Percentiles rank a stretch among this genome's conserved stretches.
These are phyloP conservation scores for Sicyos edulis DNA, from an alignment of 306 rosid species.

Conservation along the genomic window DNA sequence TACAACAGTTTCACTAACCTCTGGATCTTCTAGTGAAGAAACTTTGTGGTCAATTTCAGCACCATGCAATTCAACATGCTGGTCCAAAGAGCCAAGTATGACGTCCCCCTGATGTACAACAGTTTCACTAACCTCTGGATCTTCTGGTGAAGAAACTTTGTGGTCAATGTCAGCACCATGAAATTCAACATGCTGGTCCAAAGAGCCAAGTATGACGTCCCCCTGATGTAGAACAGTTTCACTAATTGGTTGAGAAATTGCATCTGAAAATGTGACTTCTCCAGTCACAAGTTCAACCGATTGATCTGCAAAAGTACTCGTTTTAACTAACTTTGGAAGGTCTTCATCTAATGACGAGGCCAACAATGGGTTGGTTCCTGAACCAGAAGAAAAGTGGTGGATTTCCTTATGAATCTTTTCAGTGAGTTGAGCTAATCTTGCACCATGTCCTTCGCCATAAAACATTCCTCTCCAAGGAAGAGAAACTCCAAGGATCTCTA, in stretches of 20 bases:
- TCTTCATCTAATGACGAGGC: slow-evolving; percentile 41
- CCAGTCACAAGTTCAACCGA: slow-evolving; percentile 70
- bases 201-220: slow-evolving; percentile 67
- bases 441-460: slow-evolving; percentile 59
- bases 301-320: slow-evolving; percentile 44
- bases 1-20: slow-evolving; percentile 34
- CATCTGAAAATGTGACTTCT: slow-evolving; percentile 47
- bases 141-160: slow-evolving; percentile 36
- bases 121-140: slow-evolving; percentile 37
- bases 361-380: slow-evolving; percentile 46
- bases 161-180: slow-evolving; percentile 39
- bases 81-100: slow-evolving; percentile 80
- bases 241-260: slow-evolving; percentile 46
- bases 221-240: slow-evolving; percentile 36
- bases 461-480: slow-evolving; percentile 82
- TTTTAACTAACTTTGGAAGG: slow-evolving; percentile 39
- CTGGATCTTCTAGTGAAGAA: slow-evolving; percentile 38
- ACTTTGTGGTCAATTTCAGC: slow-evolving; percentile 38
- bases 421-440: slow-evolving; percentile 50
- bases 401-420: slow-evolving; percentile 47
- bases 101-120: slow-evolving; percentile 40
- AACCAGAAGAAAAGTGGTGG: slow-evolving; percentile 48
- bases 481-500: slow-evolving; percentile 92
- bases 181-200: slow-evolving; percentile 61
- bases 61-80: slow-evolving; percentile 42